Evolutionary conservation across 2,329 filamentous ascomycete species (phyloP).

Genomic region (Botryotinia narcissicola): DNA sequence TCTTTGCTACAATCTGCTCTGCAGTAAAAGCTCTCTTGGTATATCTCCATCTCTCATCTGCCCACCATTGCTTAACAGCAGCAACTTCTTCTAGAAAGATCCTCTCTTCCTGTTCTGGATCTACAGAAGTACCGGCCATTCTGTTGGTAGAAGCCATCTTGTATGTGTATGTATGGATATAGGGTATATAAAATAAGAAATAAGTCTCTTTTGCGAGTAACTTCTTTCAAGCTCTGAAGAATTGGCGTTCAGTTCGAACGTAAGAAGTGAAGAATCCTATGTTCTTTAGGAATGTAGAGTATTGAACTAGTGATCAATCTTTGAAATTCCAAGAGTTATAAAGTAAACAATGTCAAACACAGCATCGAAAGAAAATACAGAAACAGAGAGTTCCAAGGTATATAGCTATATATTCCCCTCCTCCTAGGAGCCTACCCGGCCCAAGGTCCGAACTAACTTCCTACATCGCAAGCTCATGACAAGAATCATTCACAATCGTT

Average conservation of each 20-base stretch:
- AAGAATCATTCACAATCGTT: not conserved
- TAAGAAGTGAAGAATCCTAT: not conserved
- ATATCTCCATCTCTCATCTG: constrained; percentile 83
- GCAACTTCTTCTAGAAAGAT: constrained; percentile 70
- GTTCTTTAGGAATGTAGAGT: constrained; percentile 7
- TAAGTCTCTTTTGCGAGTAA: not conserved
- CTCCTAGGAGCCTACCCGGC: not conserved
- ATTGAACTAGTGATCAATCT: not conserved
- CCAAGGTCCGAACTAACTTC: constrained; percentile 23
- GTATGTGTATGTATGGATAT: constrained; percentile 21
- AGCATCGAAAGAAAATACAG: not conserved
- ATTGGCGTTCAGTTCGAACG: not conserved
- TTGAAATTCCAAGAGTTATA: not conserved
- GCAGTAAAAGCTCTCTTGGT: constrained; percentile 92
- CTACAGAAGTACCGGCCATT: constrained; percentile 58
- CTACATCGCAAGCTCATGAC: constrained; percentile 1
- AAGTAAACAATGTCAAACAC: not conserved
- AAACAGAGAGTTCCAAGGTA: not conserved
- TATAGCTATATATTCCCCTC: not conserved
- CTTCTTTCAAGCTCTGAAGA: constrained; percentile 3
- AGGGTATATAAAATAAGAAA: constrained; percentile 18
- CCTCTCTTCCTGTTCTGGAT: constrained; percentile 56
- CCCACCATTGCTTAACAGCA: constrained; percentile 92
- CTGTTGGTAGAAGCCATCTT: constrained; percentile 40
- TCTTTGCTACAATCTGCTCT: constrained; percentile 94